These are phyloP conservation scores for Tuctoria greenei DNA, from an alignment of 176 grass and related monocot species.

Conservation along the genomic window DNA sequence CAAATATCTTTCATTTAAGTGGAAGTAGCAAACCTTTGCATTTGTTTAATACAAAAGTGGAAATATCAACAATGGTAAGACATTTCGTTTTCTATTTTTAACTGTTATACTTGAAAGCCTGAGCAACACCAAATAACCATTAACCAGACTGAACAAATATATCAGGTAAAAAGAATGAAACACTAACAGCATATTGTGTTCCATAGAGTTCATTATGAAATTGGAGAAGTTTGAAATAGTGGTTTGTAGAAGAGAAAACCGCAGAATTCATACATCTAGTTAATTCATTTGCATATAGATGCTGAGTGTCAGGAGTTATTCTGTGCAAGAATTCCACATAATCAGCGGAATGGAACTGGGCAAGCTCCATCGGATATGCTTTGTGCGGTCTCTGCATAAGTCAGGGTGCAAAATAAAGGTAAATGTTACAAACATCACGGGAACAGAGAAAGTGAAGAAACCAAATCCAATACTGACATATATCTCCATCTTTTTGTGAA, in stretches of 20 bases:
- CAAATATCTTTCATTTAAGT: not conserved
- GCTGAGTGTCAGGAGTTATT: conserved; percentile 83
- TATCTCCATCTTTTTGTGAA: conserved; percentile 99
- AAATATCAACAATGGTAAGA: conserved; percentile 2
- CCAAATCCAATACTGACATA: conserved; percentile 63
- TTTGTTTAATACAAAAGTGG: conserved; percentile 11
- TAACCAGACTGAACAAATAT: conserved; percentile 15
- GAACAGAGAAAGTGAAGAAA: conserved; percentile 31
- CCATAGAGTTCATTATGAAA: conserved; percentile 11
- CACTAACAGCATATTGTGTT: conserved; percentile 1
- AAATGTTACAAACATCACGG: not conserved
- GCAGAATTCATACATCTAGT: conserved; percentile 76
- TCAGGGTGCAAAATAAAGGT: conserved; percentile 19
- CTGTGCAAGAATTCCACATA: conserved; percentile 99
- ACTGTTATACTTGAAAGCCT: not conserved
- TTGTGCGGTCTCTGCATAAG: conserved; percentile 92
- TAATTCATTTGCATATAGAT: conserved; percentile 74
- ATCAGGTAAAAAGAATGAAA: not conserved
- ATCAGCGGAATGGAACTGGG: conserved; percentile 95
- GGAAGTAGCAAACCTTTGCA: conserved; percentile 16
- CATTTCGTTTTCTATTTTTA: conserved; percentile 28
- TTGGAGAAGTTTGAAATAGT: conserved; percentile 22
- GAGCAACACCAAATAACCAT: conserved; percentile 21
- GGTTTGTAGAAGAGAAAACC: conserved; percentile 35
- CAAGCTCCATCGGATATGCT: conserved; percentile 93